phyloP scores from a whole-genome alignment of 2,329 filamentous ascomycete species.

The Curvularia eragrostidis region DNA sequence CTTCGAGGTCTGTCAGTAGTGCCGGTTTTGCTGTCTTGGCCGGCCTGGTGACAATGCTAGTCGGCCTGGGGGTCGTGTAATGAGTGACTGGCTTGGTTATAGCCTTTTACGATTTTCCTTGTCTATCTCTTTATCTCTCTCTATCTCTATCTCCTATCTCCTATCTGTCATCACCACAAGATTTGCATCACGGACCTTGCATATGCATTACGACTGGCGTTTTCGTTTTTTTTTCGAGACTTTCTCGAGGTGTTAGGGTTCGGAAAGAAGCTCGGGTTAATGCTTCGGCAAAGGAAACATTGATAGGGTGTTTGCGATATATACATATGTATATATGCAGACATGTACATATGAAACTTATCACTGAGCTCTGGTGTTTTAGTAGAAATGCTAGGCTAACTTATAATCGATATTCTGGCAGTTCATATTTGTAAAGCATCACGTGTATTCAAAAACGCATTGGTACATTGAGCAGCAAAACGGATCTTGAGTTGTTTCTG shows the following conservation, averaged over 20 bases:
- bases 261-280: background rate
- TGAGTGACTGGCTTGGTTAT: background rate
- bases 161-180: background rate
- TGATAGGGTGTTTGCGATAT: background rate
- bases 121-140: background rate
- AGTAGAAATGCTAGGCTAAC: background rate
- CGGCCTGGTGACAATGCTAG: conserved; percentile 22
- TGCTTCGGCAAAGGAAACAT: background rate
- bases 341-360: background rate
- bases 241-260: background rate
- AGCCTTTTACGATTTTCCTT: conserved; percentile 1
- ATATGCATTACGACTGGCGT: conserved; percentile 21
- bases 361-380: background rate
- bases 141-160: background rate
- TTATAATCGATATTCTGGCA: background rate
- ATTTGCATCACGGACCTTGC: conserved; percentile 15
- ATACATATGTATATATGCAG: background rate
- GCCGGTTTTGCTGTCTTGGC: conserved; percentile 20
- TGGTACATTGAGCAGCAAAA: background rate
- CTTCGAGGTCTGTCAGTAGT: conserved; percentile 19
- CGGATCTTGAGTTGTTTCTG: background rate
- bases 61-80: conserved; percentile 9
- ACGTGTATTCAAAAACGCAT: background rate
- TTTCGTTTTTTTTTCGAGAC: background rate
- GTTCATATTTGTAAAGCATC: background rate